A percentile compares a stretch with the other conserved stretches of the same genome.
phyloP scores from a whole-genome alignment of 805 yeast species.

The Cyberlindnera mycetangii region DNA sequence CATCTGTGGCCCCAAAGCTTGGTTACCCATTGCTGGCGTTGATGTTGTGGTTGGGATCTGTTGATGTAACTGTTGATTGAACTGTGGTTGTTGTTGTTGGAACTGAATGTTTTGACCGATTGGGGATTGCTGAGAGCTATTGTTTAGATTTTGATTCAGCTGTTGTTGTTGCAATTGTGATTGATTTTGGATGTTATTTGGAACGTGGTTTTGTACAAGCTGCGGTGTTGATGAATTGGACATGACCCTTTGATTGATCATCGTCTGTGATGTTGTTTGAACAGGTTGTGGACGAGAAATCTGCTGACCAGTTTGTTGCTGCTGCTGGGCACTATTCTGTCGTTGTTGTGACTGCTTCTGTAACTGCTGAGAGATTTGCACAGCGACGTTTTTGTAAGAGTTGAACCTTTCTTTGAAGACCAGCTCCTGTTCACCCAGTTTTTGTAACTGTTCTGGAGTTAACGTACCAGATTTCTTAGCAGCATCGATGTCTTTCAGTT shows the following conservation, averaged over 20 bases:
- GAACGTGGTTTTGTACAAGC: slow-evolving; percentile 9
- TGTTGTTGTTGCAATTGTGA: slow-evolving; percentile 23
- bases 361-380: slow-evolving; percentile 14
- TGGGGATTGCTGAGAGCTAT: slow-evolving; percentile 25
- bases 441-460: slow-evolving; percentile 42
- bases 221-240: slow-evolving; percentile 8
- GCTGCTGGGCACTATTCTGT: slow-evolving; percentile 16
- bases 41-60: slow-evolving; percentile 11
- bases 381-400: slow-evolving; percentile 47
- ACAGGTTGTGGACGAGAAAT: slow-evolving; percentile 25
- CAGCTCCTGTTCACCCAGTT: slow-evolving; percentile 46
- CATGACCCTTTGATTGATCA: slow-evolving; percentile 9
- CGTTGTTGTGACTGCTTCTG: slow-evolving; percentile 16
- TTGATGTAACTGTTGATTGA: slow-evolving; percentile 19
- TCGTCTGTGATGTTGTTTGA: slow-evolving; percentile 16
- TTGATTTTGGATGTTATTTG: slow-evolving; percentile 20
- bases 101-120: slow-evolving; percentile 14
- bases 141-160: slow-evolving; percentile 21
- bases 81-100: slow-evolving; percentile 19
- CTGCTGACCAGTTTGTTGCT: slow-evolving; percentile 18
- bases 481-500: slow-evolving; percentile 47
- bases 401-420: slow-evolving; percentile 45
- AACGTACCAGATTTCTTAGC: slow-evolving; percentile 43
- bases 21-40: slow-evolving; percentile 4
- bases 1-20: slow-evolving; percentile 1